Evolutionary conservation across 768 basidiomycete species (phyloP).

Genomic region (Psilocybe cubensis): DNA sequence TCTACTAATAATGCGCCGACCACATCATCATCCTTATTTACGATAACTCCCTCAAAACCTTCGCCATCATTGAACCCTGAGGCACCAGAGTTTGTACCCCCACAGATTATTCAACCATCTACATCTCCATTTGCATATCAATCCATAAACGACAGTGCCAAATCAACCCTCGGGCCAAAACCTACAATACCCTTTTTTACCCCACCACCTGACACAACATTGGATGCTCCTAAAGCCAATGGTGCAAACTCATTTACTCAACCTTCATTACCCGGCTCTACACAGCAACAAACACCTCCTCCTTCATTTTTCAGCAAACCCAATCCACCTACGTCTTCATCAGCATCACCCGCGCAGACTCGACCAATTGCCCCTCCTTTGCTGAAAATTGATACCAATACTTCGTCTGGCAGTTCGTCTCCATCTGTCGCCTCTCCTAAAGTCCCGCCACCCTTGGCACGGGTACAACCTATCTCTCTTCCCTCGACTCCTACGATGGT

Average conservation of each 20-base stretch:
- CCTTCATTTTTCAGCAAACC: constrained; percentile 19
- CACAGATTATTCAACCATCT: constrained; percentile 4
- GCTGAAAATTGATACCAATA: constrained; percentile 38
- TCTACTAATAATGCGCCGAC: not conserved
- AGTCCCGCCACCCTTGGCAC: constrained; percentile 41
- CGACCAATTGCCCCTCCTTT: constrained; percentile 30
- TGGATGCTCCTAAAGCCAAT: constrained; percentile 3
- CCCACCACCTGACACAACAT: not conserved
- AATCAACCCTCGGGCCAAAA: not conserved
- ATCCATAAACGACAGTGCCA: constrained; percentile 1
- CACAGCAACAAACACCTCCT: constrained; percentile 1
- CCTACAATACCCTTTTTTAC: constrained; percentile 6
- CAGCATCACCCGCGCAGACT: constrained; percentile 16
- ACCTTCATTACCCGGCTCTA: constrained; percentile 1
- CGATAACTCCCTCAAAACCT: constrained; percentile 14
- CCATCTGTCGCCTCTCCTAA: constrained; percentile 29
- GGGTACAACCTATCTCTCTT: constrained; percentile 47
- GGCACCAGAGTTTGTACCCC: constrained; percentile 28
- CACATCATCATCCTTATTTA: not conserved
- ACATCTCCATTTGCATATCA: constrained; percentile 4
- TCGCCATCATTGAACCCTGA: constrained; percentile 20
- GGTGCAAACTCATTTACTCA: not conserved
- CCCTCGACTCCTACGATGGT: constrained; percentile 46
- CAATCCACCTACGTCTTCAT: constrained; percentile 17
- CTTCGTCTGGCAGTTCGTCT: constrained; percentile 15